Base-by-base conservation (phyloP, 805 yeast species). In the Debaryomyces maramus region DNA sequence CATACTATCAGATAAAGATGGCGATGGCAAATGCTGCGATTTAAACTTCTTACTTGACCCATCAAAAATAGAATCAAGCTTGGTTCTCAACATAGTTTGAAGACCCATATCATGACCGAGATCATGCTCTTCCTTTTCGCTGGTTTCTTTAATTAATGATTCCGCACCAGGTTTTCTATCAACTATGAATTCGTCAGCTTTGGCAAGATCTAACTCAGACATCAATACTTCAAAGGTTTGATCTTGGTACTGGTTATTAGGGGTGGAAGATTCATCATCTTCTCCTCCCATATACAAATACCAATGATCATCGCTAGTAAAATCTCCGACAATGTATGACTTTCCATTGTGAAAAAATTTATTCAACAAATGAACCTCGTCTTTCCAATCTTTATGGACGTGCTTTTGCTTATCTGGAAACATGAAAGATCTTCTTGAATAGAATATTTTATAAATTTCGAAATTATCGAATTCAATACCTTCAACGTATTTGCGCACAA, bases 351-450 rank as follows among this genome's bases (percentile, higher is more conserved):
- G 57, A 58, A 91, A 91, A 56, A 72, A 78, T 39, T 72, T 60
- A 66, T 87, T 80, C 56, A 91, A 76, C 54, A 77, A 79, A 14
- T 65, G 63, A 14, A 89, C 84, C 59, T 91, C 99, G 56, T 78
- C 80, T 28, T 75, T 70, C 99, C 99, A 91, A 53, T 80, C 81
- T 42, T 77, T 77, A 61, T 91, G 98, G 36, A 95, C 82, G 42
- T 80, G 79, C 34, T 75, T 70, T 66, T 91, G 99, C 55, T 75
- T 81, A 30, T 81, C 80, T 7, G 98, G 99, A 61, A 89, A 91
- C 91, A 91, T 83, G 64, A 90, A 90, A 26, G 88, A 77, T 61
- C 96, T 80, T 60, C 97, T 79, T 4, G 97, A 88, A 64, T 93
- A 91, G 54, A 91, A 89, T 5, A 88, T 81, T 50, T 84, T 77